phyloP scores from a whole-genome alignment of 495 filamentous ascomycete species.

The Pyrenula aspistea region DNA sequence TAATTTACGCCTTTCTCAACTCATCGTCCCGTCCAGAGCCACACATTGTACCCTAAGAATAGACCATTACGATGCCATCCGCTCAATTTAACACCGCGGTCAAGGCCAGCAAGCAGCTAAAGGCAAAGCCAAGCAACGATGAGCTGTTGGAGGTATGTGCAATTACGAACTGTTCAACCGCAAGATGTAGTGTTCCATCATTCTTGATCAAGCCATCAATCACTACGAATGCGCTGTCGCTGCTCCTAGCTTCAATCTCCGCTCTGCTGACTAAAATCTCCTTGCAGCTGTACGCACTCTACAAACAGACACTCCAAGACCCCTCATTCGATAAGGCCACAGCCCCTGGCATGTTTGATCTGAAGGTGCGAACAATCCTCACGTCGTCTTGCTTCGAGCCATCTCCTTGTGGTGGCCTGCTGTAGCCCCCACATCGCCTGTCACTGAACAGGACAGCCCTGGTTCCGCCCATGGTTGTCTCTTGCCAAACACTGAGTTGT shows the following conservation, averaged over 20 bases:
- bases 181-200: conserved; percentile 1
- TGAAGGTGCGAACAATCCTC: conserved; percentile 30
- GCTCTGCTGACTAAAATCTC: not conserved
- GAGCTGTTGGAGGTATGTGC: conserved; percentile 46
- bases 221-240: not conserved
- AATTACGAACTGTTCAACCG: too few relatives aligned
- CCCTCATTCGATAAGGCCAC: conserved; percentile 23
- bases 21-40: too few relatives aligned
- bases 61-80: not conserved
- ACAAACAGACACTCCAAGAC: conserved; percentile 43
- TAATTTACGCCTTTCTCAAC: not conserved
- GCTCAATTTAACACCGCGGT: conserved; percentile 24
- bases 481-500: not conserved
- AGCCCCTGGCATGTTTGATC: conserved; percentile 37
- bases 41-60: too few relatives aligned
- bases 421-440: too few relatives aligned
- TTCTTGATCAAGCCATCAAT: too few relatives aligned
- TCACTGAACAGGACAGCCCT: too few relatives aligned
- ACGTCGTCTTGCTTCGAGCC: too few relatives aligned
- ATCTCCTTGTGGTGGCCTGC: too few relatives aligned
- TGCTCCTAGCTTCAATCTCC: not conserved
- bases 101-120: conserved; percentile 49
- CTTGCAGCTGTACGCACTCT: conserved; percentile 44
- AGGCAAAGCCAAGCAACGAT: conserved; percentile 32
- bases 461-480: conserved; percentile 3